A percentile compares a stretch with the other conserved stretches of the same genome.
Evolutionary conservation across 1,139 yeast species (phyloP).

Genomic region (Blastobotrys malaysiensis): DNA sequence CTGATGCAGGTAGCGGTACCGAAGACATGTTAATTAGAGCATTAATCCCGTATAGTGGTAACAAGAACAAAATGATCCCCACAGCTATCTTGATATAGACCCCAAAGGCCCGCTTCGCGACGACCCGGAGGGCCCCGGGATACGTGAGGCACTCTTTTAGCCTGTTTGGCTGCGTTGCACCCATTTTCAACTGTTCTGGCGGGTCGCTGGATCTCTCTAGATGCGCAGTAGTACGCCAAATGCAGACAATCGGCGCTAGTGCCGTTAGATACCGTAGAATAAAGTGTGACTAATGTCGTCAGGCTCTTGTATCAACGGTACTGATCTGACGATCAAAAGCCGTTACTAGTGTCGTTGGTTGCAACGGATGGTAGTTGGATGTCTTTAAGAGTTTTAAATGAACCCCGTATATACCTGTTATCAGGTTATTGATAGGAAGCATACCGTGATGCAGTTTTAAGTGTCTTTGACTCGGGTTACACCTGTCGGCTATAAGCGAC

Average conservation of each 20-base stretch:
- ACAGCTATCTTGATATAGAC: conserved; percentile 16
- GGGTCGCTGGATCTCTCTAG: too few species aligned
- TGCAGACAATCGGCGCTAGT: too few species aligned
- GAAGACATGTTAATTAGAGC: conserved; percentile 46
- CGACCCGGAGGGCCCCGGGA: neutral
- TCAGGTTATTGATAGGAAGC: neutral
- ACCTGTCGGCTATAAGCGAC: neutral
- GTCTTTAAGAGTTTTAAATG: too few species aligned
- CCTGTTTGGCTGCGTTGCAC: neutral
- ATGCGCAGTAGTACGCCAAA: too few species aligned
- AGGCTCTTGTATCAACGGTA: too few species aligned
- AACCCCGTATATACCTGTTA: neutral
- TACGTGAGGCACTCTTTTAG: neutral
- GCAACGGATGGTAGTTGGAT: too few species aligned
- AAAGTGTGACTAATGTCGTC: too few species aligned
- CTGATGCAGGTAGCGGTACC: conserved; percentile 68
- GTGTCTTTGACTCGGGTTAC: neutral
- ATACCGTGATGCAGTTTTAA: neutral
- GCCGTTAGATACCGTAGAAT: too few species aligned
- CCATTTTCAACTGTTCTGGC: too few species aligned
- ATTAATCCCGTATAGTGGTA: conserved; percentile 60
- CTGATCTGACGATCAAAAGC: too few species aligned
- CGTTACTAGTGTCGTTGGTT: too few species aligned
- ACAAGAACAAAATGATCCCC: conserved; percentile 30
- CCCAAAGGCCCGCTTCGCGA: neutral